These are phyloP conservation scores for Celoporthe dispersa DNA, from an alignment of 2,329 filamentous ascomycete genomes.

Conservation along the genomic window DNA sequence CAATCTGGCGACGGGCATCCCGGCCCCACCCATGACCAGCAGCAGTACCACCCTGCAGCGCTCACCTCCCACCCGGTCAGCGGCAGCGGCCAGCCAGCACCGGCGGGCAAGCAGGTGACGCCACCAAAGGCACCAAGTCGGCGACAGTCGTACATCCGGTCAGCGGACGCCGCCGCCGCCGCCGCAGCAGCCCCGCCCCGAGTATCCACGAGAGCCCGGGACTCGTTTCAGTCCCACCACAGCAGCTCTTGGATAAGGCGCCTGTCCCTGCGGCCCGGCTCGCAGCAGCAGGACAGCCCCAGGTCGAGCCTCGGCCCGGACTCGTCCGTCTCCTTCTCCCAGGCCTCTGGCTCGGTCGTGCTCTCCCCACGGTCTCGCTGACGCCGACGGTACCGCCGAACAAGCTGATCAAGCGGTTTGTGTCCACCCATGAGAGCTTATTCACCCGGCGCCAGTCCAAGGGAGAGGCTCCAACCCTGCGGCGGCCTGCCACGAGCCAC, in stretches of 20 bases:
- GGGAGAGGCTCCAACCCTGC: conserved; percentile 67
- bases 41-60: conserved; percentile 34
- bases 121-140: conserved; percentile 44
- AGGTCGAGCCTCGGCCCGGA: conserved; percentile 66
- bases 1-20: conserved; percentile 36
- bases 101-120: conserved; percentile 46
- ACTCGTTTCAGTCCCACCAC: conserved; percentile 62
- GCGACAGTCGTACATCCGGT: conserved; percentile 49
- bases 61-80: conserved; percentile 37
- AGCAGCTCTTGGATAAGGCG: conserved; percentile 72
- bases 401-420: conserved; percentile 75
- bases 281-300: conserved; percentile 66
- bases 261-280: conserved; percentile 67
- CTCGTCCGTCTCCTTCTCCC: conserved; percentile 68
- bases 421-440: conserved; percentile 23
- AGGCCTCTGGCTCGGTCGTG: conserved; percentile 70
- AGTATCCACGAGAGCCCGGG: conserved; percentile 52
- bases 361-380: conserved; percentile 46
- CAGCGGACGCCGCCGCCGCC: conserved; percentile 40
- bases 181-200: conserved; percentile 30
- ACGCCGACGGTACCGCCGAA: conserved; percentile 63
- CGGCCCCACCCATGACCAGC: conserved; percentile 31
- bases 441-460: conserved; percentile 54
- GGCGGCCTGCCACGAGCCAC: conserved; percentile 78
- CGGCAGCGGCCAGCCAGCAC: conserved; percentile 37